Conservation (phyloP, 805 yeast species). For the Lachancea sp. region DNA sequence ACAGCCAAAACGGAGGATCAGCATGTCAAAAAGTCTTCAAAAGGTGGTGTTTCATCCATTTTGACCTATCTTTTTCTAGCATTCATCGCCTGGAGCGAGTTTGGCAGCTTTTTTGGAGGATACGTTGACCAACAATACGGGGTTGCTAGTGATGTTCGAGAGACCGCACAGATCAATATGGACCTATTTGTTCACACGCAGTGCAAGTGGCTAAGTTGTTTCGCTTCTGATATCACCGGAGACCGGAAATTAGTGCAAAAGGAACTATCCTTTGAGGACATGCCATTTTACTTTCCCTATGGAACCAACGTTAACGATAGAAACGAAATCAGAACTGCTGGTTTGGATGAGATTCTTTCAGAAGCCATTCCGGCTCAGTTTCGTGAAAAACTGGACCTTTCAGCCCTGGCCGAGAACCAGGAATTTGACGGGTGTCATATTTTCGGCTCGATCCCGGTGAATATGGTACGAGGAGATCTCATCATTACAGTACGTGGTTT, state of each 20-base stretch:
- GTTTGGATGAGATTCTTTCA: conserved; percentile 57
- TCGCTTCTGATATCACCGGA: conserved; percentile 67
- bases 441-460: conserved; percentile 76
- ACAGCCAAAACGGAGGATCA: conserved; percentile 62
- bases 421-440: conserved; percentile 67
- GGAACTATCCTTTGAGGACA: conserved; percentile 63
- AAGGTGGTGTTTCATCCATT: conserved; percentile 73
- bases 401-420: conserved; percentile 49
- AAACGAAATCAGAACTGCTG: conserved; percentile 48
- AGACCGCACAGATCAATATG: conserved; percentile 60
- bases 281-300: conserved; percentile 48
- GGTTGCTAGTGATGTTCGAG: conserved; percentile 58
- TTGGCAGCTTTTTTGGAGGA: conserved; percentile 83
- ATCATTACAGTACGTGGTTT: conserved; percentile 74
- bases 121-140: conserved; percentile 67
- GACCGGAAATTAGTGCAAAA: conserved; percentile 78
- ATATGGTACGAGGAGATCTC: conserved; percentile 78
- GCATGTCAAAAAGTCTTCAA: conserved; percentile 63
- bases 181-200: conserved; percentile 82
- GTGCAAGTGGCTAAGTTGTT: conserved; percentile 67
- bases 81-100: conserved; percentile 73
- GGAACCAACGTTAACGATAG: conserved; percentile 42
- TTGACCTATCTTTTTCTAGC: conserved; percentile 55
- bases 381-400: conserved; percentile 36
- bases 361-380: conserved; percentile 65